A percentile compares a stretch with the other conserved stretches of the same genome.
These are phyloP conservation scores for Gastrolobium bilobum DNA, from an alignment of 306 rosid genomes.

Conservation along the genomic window DNA sequence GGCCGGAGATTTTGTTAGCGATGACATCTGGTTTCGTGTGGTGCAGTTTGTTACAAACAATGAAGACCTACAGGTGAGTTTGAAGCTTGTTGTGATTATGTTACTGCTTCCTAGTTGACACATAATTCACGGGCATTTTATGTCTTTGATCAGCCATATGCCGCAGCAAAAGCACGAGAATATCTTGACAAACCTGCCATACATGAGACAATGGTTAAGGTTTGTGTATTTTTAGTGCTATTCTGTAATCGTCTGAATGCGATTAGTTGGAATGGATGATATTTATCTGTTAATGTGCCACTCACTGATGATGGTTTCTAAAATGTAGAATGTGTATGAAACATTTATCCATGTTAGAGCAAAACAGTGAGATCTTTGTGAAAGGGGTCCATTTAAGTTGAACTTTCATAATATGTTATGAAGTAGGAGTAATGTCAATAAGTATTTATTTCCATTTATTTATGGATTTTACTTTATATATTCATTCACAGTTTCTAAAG, in stretches of 20 bases:
- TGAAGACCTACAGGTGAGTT: constrained; percentile 95
- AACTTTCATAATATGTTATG: constrained; percentile 25
- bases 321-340: constrained; percentile 32
- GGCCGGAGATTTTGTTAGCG: constrained; percentile 99
- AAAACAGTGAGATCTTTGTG: constrained; percentile 33
- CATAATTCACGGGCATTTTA: constrained; percentile 54
- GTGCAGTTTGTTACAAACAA: constrained; percentile 99
- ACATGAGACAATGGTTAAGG: constrained; percentile 99
- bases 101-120: constrained; percentile 45
- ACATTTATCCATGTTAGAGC: constrained; percentile 31
- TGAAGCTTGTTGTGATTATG: constrained; percentile 41
- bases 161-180: constrained; percentile 95
- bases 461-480: constrained; percentile 36
- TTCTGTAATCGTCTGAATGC: constrained; percentile 29
- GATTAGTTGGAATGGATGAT: constrained; percentile 13
- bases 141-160: constrained; percentile 88
- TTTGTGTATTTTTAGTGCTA: constrained; percentile 52
- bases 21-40: constrained; percentile 99
- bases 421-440: constrained; percentile 35
- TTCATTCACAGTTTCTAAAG: constrained; percentile 34
- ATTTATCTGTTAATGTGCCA: constrained; percentile 21
- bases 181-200: constrained; percentile 98
- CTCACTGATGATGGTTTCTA: constrained; percentile 36
- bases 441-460: constrained; percentile 24
- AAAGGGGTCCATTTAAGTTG: constrained; percentile 24